Evolutionary conservation across 2,329 filamentous ascomycete species (phyloP).

Genomic region (Fusarium oxysporum): DNA sequence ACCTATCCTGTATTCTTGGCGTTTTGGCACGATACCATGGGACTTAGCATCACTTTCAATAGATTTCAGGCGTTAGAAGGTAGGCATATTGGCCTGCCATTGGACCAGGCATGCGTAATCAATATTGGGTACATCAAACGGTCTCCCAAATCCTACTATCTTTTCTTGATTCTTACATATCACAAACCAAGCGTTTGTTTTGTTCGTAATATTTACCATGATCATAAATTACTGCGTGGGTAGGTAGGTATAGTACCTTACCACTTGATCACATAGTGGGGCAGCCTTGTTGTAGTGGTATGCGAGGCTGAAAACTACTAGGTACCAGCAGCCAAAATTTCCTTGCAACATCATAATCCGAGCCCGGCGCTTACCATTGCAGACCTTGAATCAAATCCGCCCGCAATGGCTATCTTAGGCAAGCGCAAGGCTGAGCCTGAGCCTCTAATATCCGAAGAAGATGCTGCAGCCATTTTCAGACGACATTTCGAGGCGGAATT

Average conservation of each 20-base stretch:
- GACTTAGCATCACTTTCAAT: constrained; percentile 9
- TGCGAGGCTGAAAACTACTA: constrained; percentile 39
- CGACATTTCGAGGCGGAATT: constrained; percentile 91
- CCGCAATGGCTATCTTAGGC: constrained; percentile 58
- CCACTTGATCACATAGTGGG: constrained; percentile 26
- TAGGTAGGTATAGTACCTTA: neutral
- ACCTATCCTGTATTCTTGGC: constrained; percentile 19
- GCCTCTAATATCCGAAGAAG: constrained; percentile 55
- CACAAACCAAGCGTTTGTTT: neutral
- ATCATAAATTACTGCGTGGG: neutral
- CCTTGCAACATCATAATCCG: neutral
- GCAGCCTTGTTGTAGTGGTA: constrained; percentile 41
- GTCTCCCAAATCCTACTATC: neutral
- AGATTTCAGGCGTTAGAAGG: neutral
- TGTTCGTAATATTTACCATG: neutral
- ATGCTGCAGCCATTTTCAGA: constrained; percentile 80
- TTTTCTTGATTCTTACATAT: neutral
- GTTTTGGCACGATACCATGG: constrained; percentile 47
- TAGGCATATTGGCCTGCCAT: neutral
- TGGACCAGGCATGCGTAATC: neutral
- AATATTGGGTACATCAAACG: neutral
- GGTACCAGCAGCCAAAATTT: constrained; percentile 28
- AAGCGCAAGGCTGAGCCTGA: constrained; percentile 59
- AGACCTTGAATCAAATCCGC: neutral
- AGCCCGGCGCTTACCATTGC: constrained; percentile 1